Evolutionary conservation across 2,329 filamentous ascomycete species (phyloP), one percentile per base, ranked within the genome.

Genomic region (Amylocarpus encephaloides): DNA sequence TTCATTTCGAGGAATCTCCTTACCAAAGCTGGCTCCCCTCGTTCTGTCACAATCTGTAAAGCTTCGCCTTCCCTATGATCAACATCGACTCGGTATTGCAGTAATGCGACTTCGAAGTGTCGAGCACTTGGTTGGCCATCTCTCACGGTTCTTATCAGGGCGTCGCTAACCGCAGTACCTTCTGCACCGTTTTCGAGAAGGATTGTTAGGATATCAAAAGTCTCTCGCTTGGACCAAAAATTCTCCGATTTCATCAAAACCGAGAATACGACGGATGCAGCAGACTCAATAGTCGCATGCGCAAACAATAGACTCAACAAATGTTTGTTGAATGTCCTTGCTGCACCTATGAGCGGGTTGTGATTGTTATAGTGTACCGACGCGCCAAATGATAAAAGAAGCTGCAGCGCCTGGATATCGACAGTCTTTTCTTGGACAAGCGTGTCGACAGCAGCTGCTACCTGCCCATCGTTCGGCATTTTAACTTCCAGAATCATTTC

Each of bases 1-100:
- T 71, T 70, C 43, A 73, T 69, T 6, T 68, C 64, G 6, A 84
- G 67, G n/a, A 84, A 67, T 39, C 71, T 67, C 43, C 64, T 66
- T 3, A 79, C 74, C 56, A 82, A 71, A 12, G 69, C 67, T 3
- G 69, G 62, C 43, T 79, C 72, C 10, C 73, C 77, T 39, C 70
- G 72, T 1, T 72, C 72, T 1, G 80, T 76, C 1, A 79, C 79
- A 44, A 73, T 67, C 49, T 74, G 72, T 3, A 85, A 62, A 1
- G 77, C 73, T 59, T 78, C 69, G 4, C 80, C 81, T 43, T 74
- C 62, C 32, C 75, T 71, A 59, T 73, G 70, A 57, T 80, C 73
- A 49, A 78, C 69, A 46, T 76, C 74, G 1, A 78, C 79, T 0
- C 78, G 77, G 26, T 75, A 69, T 1, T 63, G 55, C 3, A 83